Base-by-base conservation (phyloP, 352 stramenopile genomes). In the Pythium volutum region DNA sequence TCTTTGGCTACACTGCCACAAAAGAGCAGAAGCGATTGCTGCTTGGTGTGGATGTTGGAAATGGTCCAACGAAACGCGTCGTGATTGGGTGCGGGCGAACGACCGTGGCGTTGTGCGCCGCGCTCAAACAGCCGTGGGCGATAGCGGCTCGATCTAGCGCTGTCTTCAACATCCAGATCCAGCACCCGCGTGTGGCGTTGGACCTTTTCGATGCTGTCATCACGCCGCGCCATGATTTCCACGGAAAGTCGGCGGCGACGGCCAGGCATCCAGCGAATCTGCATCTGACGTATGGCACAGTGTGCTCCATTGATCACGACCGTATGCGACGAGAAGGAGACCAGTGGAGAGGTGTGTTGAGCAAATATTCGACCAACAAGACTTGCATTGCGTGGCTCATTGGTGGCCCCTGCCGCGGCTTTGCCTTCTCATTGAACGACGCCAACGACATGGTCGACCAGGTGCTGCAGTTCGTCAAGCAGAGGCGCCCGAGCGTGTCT, bases 161-260 rank as follows among this genome's bases (percentile, higher is more conserved):
- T n/a, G 62, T 77, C 15, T 86, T 84, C 47, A 87, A 84, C 67
- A 74, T 93, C 45, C 83, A 93, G 62, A 87, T 93, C 59, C 79
- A 93, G 59, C 83, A 93, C 46, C 83, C 83, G 18, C 77, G 79
- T 11, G 75, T 81, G 29, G 62, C 69, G 1, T 45, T 93, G 27
- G 20, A 51, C 11, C 77, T 76, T 45, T 91, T 91, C 27, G 70
- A 89, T 59, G 81, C 81, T 4, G 75, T 93, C 2, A 56, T 93
- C 10, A 71, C 63, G 15, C 83, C 83, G 12, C 69, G 65, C 18
- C 83, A 93, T 51, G 83, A 93, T 52, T 77, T 87, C 16, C 9
- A 53, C 7, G 33, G 9, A 4, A 60, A 31, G 16, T n/a, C 27
- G 15, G 18, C 33, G 3, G 29, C n/a, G 14, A 2, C 14, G 16